Conservation (phyloP, 1,284 basidiomycete genomes). For the Coniferiporia weirii region DNA sequence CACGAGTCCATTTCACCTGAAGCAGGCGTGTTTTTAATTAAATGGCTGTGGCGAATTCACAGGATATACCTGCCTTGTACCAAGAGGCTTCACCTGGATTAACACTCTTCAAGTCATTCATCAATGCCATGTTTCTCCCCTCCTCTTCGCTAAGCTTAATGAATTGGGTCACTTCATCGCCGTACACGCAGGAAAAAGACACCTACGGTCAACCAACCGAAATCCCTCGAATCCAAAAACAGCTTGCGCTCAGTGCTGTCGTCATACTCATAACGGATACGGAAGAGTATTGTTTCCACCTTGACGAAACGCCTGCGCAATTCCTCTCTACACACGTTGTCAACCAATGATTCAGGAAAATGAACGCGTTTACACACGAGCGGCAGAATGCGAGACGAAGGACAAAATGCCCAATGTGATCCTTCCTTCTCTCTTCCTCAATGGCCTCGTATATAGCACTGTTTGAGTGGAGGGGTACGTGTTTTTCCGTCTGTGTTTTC, state of each 20-base stretch:
- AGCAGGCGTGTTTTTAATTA: neutral
- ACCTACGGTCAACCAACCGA: slow-evolving; percentile 72
- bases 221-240: slow-evolving; percentile 74
- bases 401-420: slow-evolving; percentile 94
- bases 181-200: neutral
- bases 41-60: neutral
- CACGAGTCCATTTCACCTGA: slow-evolving; percentile 80
- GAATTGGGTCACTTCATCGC: neutral
- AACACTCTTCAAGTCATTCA: slow-evolving; percentile 7
- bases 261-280: slow-evolving; percentile 76
- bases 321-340: slow-evolving; percentile 65
- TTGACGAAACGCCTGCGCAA: slow-evolving; percentile 86
- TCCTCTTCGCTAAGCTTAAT: slow-evolving; percentile 9
- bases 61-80: slow-evolving; percentile 10
- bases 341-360: neutral
- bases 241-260: slow-evolving; percentile 53
- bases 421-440: slow-evolving; percentile 72
- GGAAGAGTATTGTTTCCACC: slow-evolving; percentile 84
- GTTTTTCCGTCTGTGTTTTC: slow-evolving; percentile 55
- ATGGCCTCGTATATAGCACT: neutral
- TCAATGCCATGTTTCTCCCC: slow-evolving; percentile 3
- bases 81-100: slow-evolving; percentile 6
- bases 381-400: slow-evolving; percentile 93
- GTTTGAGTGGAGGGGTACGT: slow-evolving; percentile 56
- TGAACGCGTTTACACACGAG: slow-evolving; percentile 57